Evolutionary conservation across 2,329 filamentous ascomycete genomes (phyloP).

Genomic region (Erysiphe pulchra): DNA sequence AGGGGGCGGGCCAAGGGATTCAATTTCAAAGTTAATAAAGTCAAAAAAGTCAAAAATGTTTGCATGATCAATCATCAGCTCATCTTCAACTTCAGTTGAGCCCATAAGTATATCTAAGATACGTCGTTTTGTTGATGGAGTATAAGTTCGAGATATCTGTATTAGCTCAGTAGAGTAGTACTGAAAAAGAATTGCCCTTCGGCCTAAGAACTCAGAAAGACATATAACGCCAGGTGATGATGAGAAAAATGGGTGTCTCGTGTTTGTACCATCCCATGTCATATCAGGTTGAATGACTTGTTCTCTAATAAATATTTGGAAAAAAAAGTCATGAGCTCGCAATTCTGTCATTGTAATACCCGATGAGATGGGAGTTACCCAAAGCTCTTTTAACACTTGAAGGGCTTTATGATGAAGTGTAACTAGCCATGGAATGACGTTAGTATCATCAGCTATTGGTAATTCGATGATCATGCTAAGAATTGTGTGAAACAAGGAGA

Average conservation of each 20-base stretch:
- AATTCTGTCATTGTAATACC: slow-evolving; percentile 54
- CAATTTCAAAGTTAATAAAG: slow-evolving; percentile 45
- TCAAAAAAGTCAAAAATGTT: slow-evolving; percentile 86
- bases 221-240: slow-evolving; percentile 6
- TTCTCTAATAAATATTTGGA: slow-evolving; percentile 47
- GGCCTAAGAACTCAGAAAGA: slow-evolving; percentile 40
- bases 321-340: slow-evolving; percentile 54
- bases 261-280: slow-evolving; percentile 45
- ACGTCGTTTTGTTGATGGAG: slow-evolving; percentile 42
- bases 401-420: slow-evolving; percentile 41
- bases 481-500: slow-evolving; percentile 65
- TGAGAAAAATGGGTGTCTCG: slow-evolving; percentile 39
- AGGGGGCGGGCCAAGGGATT: slow-evolving; percentile 18
- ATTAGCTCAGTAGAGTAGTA: slow-evolving; percentile 73
- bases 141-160: slow-evolving; percentile 41
- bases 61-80: slow-evolving; percentile 37
- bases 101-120: slow-evolving; percentile 56
- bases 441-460: slow-evolving; percentile 28
- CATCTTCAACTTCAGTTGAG: slow-evolving; percentile 38
- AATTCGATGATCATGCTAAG: slow-evolving; percentile 45
- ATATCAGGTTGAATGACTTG: slow-evolving; percentile 41
- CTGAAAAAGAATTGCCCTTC: slow-evolving; percentile 55
- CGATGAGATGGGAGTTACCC: slow-evolving; percentile 59
- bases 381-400: slow-evolving; percentile 55
- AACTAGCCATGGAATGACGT: slow-evolving; percentile 40